Conservation (phyloP, 345 rosid genomes). For the Syzygium aqueum region DNA sequence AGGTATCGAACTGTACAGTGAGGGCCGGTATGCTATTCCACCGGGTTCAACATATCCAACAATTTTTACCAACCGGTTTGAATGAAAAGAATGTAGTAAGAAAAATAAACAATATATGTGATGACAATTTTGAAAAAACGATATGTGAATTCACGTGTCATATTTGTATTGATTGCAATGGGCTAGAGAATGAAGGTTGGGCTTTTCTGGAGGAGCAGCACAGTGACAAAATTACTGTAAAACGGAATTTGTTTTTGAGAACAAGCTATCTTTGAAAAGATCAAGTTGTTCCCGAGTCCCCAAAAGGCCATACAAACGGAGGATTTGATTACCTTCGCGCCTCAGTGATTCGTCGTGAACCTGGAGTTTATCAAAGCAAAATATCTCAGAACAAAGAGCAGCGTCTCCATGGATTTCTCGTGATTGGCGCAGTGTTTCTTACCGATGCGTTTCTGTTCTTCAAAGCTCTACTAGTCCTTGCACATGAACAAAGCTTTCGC, state of each 20-base stretch:
- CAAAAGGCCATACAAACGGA: fast-evolving
- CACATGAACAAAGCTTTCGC: not conserved
- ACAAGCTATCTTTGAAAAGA: not conserved
- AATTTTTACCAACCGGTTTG: fast-evolving
- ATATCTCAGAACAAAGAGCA: not conserved
- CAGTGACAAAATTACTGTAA: not conserved
- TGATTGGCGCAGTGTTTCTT: not conserved
- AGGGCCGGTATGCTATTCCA: not conserved
- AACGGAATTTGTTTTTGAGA: not conserved
- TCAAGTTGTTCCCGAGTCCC: not conserved
- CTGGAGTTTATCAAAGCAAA: not conserved
- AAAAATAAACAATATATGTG: not conserved
- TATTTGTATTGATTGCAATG: too few species aligned
- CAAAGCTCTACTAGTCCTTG: not conserved
- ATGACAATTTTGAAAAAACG: not conserved
- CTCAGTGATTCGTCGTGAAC: not conserved
- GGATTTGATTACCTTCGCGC: not conserved
- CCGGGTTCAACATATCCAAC: not conserved
- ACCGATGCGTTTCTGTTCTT: not conserved
- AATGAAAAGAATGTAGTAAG: not conserved
- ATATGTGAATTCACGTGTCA: not conserved
- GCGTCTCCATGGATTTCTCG: not conserved
- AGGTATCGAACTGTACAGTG: not conserved
- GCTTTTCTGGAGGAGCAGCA: not conserved
- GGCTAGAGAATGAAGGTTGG: not conserved